Evolutionary conservation across 148 eudicot genomes (phyloP).

Genomic region (Diospyros kaki): DNA sequence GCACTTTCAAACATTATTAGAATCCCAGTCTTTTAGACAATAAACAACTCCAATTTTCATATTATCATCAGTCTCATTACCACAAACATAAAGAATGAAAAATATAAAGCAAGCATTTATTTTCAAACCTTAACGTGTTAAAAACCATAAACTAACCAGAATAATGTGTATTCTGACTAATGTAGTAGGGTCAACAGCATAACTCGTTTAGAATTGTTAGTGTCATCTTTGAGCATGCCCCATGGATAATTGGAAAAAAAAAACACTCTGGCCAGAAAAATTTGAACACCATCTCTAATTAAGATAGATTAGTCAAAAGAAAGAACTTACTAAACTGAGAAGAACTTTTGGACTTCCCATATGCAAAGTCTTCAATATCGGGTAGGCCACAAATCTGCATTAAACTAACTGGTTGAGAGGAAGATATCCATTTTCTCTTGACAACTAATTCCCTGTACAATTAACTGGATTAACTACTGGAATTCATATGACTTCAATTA

Average conservation of each 20-base stretch:
- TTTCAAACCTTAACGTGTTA: neutral
- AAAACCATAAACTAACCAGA: neutral
- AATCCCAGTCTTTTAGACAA: neutral
- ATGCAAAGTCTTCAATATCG: constrained; percentile 82
- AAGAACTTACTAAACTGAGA: constrained; percentile 42
- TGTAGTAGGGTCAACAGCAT: neutral
- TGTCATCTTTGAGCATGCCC: neutral
- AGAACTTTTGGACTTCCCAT: constrained; percentile 30
- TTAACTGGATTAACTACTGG: neutral
- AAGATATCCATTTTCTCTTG: neutral
- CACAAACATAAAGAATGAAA: neutral
- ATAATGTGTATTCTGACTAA: neutral
- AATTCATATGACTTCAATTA: neutral
- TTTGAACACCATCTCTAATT: neutral
- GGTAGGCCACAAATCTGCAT: constrained; percentile 44
- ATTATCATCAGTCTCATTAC: neutral
- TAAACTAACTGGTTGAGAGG: neutral
- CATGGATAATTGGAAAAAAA: neutral
- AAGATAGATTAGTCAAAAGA: neutral
- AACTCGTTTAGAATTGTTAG: neutral
- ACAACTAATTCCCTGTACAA: neutral
- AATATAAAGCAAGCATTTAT: neutral
- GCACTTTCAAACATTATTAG: neutral
- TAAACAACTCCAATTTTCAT: neutral
- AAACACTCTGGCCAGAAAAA: neutral